phyloP scores from a whole-genome alignment of 2,329 filamentous ascomycete genomes.

The Canariomyces notabilis region DNA sequence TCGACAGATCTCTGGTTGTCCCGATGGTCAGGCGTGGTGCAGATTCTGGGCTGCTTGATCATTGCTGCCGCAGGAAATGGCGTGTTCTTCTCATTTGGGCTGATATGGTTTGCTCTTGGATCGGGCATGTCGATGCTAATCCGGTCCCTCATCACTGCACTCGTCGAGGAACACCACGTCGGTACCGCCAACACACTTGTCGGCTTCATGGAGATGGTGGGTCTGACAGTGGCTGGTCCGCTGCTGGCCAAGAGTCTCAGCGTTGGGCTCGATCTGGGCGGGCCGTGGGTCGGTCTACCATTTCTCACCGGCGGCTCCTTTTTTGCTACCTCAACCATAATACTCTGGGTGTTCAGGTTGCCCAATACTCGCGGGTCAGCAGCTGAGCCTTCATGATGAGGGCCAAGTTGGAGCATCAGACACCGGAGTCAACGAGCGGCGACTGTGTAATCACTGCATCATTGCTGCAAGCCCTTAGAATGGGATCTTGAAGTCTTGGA shows the following conservation, averaged over 20 bases:
- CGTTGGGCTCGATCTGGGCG: slow-evolving; percentile 42
- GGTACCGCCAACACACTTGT: slow-evolving; percentile 51
- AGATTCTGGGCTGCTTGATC: slow-evolving; percentile 33
- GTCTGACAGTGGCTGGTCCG: slow-evolving; percentile 43
- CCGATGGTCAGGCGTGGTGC: slow-evolving; percentile 31
- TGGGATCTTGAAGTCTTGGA: too few relatives aligned
- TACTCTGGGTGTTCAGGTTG: slow-evolving; percentile 30
- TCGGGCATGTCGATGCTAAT: slow-evolving; percentile 39
- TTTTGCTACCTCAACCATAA: slow-evolving; percentile 26
- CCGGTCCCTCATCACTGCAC: slow-evolving; percentile 46
- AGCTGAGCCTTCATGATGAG: slow-evolving; percentile 5
- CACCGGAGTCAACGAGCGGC: too few relatives aligned
- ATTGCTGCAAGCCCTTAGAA: too few relatives aligned
- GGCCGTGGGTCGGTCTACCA: slow-evolving; percentile 45
- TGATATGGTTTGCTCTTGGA: slow-evolving; percentile 44
- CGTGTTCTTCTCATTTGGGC: slow-evolving; percentile 33
- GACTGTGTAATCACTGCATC: too few relatives aligned
- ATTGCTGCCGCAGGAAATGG: slow-evolving; percentile 35
- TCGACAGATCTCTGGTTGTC: slow-evolving; percentile 38
- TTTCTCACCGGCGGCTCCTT: slow-evolving; percentile 38
- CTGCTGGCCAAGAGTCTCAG: slow-evolving; percentile 43
- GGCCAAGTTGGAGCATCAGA: too few relatives aligned
- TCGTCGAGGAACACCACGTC: slow-evolving; percentile 50
- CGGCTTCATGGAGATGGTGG: slow-evolving; percentile 44
- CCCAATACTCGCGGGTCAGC: slow-evolving; percentile 7